A percentile compares a stretch with the other conserved stretches of the same genome.
Evolutionary conservation across 768 basidiomycete genomes (phyloP).

Genomic region (Suillus weaverae): DNA sequence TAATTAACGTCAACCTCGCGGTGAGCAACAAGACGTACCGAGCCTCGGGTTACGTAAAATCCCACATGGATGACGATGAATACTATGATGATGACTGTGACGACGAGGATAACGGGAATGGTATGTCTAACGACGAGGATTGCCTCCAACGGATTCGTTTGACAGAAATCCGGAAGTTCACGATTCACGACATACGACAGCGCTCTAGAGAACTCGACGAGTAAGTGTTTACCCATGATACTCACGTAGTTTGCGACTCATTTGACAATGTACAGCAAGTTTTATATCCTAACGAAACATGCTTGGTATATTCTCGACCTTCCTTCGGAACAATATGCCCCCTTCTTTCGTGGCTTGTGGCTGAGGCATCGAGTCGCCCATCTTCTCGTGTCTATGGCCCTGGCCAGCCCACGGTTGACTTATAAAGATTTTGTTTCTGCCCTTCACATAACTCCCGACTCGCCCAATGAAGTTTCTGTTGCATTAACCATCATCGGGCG

Average conservation of each 20-base stretch:
- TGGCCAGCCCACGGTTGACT: conserved; percentile 36
- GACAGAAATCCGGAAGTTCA: conserved; percentile 46
- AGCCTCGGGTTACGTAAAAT: conserved; percentile 41
- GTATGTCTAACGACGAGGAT: conserved; percentile 4
- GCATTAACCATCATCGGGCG: conserved; percentile 44
- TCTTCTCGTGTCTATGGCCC: conserved; percentile 41
- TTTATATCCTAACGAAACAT: conserved; percentile 59
- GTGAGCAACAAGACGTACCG: conserved; percentile 26
- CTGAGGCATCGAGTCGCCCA: conserved; percentile 50
- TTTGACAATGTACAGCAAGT: conserved; percentile 44
- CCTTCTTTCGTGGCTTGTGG: conserved; percentile 50
- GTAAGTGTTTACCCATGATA: conserved; percentile 33
- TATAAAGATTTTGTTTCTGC: conserved; percentile 40
- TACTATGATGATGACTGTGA: conserved; percentile 27
- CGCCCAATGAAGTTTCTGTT: conserved; percentile 32
- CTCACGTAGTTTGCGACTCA: neutral
- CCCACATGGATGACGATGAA: conserved; percentile 35
- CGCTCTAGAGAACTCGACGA: conserved; percentile 38
- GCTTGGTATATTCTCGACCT: conserved; percentile 71
- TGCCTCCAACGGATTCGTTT: conserved; percentile 37
- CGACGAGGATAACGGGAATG: conserved; percentile 14
- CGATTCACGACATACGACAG: conserved; percentile 41
- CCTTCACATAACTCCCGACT: conserved; percentile 32
- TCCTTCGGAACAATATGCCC: conserved; percentile 47
- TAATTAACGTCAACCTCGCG: conserved; percentile 35